Evolutionary conservation across 2,329 filamentous ascomycete genomes (phyloP).

Genomic region (Alternaria angustiovoidea): DNA sequence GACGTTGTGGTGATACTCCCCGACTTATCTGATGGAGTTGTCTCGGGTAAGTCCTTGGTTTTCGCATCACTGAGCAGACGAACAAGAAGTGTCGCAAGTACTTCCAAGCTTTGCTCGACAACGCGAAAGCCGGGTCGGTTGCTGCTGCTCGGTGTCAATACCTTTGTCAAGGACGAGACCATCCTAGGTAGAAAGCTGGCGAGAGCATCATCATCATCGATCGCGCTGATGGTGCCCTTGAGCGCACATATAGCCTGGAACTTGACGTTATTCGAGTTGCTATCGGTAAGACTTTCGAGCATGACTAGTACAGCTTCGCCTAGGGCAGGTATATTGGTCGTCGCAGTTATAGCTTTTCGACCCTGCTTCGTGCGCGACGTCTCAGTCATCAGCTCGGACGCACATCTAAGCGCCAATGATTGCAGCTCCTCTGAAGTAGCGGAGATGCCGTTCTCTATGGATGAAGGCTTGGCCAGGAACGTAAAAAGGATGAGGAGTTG

Average conservation of each 20-base stretch:
- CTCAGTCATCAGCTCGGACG: slow-evolving; percentile 71
- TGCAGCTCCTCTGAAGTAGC: slow-evolving; percentile 76
- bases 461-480: slow-evolving; percentile 78
- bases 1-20: slow-evolving; percentile 38
- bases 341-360: slow-evolving; percentile 60
- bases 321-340: slow-evolving; percentile 74
- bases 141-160: slow-evolving; percentile 73
- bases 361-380: slow-evolving; percentile 61
- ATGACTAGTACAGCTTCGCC: slow-evolving; percentile 84
- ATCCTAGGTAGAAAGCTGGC: slow-evolving; percentile 89
- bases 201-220: slow-evolving; percentile 77
- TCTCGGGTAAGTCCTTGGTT: slow-evolving; percentile 38
- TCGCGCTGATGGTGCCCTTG: slow-evolving; percentile 65
- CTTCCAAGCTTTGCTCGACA: slow-evolving; percentile 67
- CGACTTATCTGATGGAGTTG: slow-evolving; percentile 10
- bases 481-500: slow-evolving; percentile 87
- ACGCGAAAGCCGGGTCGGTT: slow-evolving; percentile 69
- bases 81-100: slow-evolving; percentile 60
- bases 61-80: slow-evolving; percentile 58
- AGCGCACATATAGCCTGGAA: slow-evolving; percentile 73
- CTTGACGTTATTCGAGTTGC: slow-evolving; percentile 72
- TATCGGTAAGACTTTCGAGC: slow-evolving; percentile 74
- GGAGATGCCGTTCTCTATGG: slow-evolving; percentile 57
- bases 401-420: slow-evolving; percentile 73
- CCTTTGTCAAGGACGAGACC: slow-evolving; percentile 79